Evolutionary conservation across 2,329 filamentous ascomycete genomes (phyloP).

Genomic region (Venturia oleaginea): DNA sequence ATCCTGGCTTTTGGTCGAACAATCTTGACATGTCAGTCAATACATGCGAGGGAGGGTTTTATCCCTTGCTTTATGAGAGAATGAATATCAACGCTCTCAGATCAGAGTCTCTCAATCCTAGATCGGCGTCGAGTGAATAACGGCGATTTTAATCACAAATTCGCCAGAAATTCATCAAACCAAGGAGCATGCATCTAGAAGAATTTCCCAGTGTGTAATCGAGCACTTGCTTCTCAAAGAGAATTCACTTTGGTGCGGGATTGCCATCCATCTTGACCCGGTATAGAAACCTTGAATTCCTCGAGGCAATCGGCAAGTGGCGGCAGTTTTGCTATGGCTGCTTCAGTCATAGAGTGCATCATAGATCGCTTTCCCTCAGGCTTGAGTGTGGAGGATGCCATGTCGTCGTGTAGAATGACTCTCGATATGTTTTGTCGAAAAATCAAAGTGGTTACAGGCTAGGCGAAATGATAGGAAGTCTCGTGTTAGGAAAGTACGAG

Average conservation of each 20-base stretch:
- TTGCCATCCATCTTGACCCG: not conserved
- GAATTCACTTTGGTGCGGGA: slow-evolving; percentile 1
- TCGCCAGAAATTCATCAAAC: too few relatives aligned
- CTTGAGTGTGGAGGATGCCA: not conserved
- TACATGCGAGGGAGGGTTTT: too few relatives aligned
- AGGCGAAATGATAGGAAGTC: not conserved
- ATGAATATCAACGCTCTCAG: too few relatives aligned
- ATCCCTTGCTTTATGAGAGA: too few relatives aligned
- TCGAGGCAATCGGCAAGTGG: not conserved
- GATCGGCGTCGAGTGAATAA: too few relatives aligned
- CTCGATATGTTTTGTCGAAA: not conserved
- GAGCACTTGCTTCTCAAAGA: too few relatives aligned
- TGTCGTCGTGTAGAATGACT: too few relatives aligned
- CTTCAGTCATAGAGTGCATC: not conserved
- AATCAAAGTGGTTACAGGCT: not conserved
- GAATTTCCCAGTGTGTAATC: too few relatives aligned
- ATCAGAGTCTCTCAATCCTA: too few relatives aligned
- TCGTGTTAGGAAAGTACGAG: not conserved
- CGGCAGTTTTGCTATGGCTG: not conserved
- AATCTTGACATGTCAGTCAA: not conserved
- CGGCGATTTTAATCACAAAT: too few relatives aligned
- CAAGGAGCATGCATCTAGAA: too few relatives aligned
- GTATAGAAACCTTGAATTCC: not conserved
- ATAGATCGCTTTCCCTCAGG: not conserved
- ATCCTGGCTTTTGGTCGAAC: not conserved